A percentile compares a stretch with the other conserved stretches of the same genome.
These are phyloP conservation scores for Thozetella sp. DNA, from an alignment of 495 filamentous ascomycete species.

Conservation along the genomic window DNA sequence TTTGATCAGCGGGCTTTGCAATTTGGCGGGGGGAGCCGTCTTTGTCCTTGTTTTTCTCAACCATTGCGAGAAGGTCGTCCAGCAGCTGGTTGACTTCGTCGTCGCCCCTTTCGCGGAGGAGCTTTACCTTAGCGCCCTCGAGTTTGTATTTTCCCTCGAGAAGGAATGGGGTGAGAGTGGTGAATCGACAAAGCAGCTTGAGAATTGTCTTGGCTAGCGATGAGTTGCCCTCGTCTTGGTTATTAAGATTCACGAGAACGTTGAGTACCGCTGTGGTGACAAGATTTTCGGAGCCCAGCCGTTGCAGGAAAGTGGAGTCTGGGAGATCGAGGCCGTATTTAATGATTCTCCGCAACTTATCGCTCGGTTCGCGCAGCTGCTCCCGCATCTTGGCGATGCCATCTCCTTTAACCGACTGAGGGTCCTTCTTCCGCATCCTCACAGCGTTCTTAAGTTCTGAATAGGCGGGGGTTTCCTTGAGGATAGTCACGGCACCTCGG, in stretches of 20 bases:
- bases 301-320: conserved; percentile 43
- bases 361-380: conserved; percentile 10
- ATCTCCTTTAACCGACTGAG: conserved; percentile 1
- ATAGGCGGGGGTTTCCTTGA: not conserved
- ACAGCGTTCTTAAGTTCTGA: not conserved
- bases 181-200: conserved; percentile 64
- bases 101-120: conserved; percentile 66
- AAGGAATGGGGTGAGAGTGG: conserved; percentile 60
- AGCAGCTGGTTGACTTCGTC: conserved; percentile 54
- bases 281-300: conserved; percentile 41
- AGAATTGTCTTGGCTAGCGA: conserved; percentile 65
- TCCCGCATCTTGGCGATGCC: conserved; percentile 16
- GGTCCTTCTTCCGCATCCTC: conserved; percentile 6
- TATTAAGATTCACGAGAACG: conserved; percentile 67
- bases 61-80: conserved; percentile 37
- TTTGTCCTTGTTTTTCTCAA: conserved; percentile 20
- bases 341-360: conserved; percentile 18
- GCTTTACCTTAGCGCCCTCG: conserved; percentile 60
- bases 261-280: conserved; percentile 56
- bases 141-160: conserved; percentile 69
- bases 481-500: not conserved
- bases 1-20: conserved; percentile 6
- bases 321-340: conserved; percentile 12
- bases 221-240: conserved; percentile 66
- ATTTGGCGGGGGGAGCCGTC: conserved; percentile 12